Evolutionary conservation across 352 stramenopile species (phyloP), one percentile per base, ranked within the genome.

Genomic region (Phytopythium cucurbitacearum): DNA sequence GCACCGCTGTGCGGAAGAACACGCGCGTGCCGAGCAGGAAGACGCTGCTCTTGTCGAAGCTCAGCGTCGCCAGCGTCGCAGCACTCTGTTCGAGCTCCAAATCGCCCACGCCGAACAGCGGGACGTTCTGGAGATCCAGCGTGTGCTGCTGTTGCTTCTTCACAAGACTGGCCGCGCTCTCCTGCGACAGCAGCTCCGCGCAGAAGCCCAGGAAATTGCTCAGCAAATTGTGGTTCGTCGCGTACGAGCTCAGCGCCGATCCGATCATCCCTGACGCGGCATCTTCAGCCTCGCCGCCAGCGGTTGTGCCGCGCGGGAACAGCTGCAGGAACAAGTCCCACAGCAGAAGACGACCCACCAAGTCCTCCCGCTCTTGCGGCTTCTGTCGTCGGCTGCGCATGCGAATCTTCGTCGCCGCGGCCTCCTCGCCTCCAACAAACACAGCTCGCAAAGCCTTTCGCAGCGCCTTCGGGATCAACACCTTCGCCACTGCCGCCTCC

Each of bases 251-350:
- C 44, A 95, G 47, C 11, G 85, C 85, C 13, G 85, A 89, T 37
- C 80, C 77, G 5, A 89, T 59, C 50, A 91, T 75, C 11, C 55
- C 66, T 13, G 57, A 51, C 46, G 33, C 56, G 32, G 15, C 47
- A 13, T 21, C 59, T 49, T 44, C 55, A 15, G 47, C 38, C 6
- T 48, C 28, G 32, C 21, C 65, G 1, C 55, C 47, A 6, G 45
- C 40, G 12, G 40, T 53, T 51, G 51, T 67, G 38, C 63, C 64
- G 7, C 57, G 60, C 21, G 85, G 82, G 57, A 95, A 93, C 4
- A 93, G 62, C 57, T 91, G 85, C 4, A 93, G 51, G 51, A 91
- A 95, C 15, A 93, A 15, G 60, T 95, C 85, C 81, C 85, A 95
- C 5, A 89, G 67, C 32, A 95, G 53, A 42, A 95, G 37, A 12